Conservation (phyloP, 2,329 filamentous ascomycete genomes). For the Hirsutella thompsonii region DNA sequence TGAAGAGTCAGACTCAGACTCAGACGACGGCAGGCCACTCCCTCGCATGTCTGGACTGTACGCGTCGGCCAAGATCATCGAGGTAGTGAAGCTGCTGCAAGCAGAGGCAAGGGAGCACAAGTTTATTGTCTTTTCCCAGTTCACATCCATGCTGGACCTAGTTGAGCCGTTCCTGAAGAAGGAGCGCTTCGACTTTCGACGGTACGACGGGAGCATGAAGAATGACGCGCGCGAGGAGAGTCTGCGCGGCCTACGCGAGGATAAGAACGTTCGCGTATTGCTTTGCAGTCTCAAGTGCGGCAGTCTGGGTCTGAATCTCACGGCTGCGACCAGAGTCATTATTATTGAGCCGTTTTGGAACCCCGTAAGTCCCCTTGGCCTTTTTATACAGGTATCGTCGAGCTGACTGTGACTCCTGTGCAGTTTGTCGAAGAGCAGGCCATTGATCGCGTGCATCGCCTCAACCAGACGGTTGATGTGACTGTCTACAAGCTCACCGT, state of each 20-base stretch:
- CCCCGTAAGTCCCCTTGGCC: constrained; percentile 43
- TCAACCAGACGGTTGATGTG: constrained; percentile 91
- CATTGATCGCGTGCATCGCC: constrained; percentile 95
- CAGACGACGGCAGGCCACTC: constrained; percentile 19
- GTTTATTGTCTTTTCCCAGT: constrained; percentile 97
- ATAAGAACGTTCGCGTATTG: constrained; percentile 64
- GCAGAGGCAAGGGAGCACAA: constrained; percentile 75
- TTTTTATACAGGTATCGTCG: not conserved
- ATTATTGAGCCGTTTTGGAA: constrained; percentile 99
- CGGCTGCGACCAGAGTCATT: constrained; percentile 82
- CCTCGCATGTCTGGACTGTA: constrained; percentile 27
- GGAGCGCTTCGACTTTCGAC: constrained; percentile 64
- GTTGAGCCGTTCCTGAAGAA: constrained; percentile 80
- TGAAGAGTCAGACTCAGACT: constrained; percentile 24
- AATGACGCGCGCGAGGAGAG: constrained; percentile 88
- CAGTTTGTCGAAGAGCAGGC: constrained; percentile 97
- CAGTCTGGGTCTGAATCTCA: constrained; percentile 84
- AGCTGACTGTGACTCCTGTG: not conserved
- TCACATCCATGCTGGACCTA: constrained; percentile 95
- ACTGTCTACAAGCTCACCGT: constrained; percentile 92
- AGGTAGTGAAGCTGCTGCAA: constrained; percentile 68
- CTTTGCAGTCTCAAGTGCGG: constrained; percentile 93
- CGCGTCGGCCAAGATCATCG: constrained; percentile 82
- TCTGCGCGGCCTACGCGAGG: constrained; percentile 61
- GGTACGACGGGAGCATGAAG: constrained; percentile 91